Conservation (phyloP, 257 asterid genomes). For the Linderniella brevidens region DNA sequence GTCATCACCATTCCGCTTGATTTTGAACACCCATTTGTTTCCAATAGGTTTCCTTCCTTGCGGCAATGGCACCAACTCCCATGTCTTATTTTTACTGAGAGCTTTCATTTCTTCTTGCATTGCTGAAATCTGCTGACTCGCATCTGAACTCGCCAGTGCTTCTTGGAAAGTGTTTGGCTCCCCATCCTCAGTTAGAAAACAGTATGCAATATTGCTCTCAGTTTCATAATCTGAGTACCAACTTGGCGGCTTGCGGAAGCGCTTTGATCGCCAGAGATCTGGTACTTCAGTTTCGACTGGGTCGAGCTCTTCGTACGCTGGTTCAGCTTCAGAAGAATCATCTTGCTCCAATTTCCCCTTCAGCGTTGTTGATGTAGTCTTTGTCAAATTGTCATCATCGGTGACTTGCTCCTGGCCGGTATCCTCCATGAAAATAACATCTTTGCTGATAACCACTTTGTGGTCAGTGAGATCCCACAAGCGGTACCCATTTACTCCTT, state of each 20-base stretch:
- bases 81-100: neutral
- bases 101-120: constrained; percentile 3
- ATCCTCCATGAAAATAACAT: neutral
- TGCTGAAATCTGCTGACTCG: neutral
- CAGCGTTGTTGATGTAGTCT: no score
- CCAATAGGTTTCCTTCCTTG: constrained; percentile 6
- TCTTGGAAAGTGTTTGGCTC: neutral
- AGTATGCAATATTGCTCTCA: no score
- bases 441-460: neutral
- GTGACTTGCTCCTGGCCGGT: no score
- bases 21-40: constrained; percentile 4
- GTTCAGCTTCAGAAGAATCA: no score
- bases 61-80: neutral
- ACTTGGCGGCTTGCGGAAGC: no score
- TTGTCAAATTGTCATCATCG: no score
- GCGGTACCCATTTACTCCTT: constrained; percentile 11
- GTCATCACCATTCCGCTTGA: constrained; percentile 2
- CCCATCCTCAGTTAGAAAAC: no score
- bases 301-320: no score
- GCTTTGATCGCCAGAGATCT: no score
- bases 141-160: neutral
- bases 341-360: no score
- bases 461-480: constrained; percentile 3
- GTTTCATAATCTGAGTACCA: no score
- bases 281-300: no score